Base-by-base conservation (phyloP, 2,329 filamentous ascomycete genomes). In the Aspergillus pseudotamarii region DNA sequence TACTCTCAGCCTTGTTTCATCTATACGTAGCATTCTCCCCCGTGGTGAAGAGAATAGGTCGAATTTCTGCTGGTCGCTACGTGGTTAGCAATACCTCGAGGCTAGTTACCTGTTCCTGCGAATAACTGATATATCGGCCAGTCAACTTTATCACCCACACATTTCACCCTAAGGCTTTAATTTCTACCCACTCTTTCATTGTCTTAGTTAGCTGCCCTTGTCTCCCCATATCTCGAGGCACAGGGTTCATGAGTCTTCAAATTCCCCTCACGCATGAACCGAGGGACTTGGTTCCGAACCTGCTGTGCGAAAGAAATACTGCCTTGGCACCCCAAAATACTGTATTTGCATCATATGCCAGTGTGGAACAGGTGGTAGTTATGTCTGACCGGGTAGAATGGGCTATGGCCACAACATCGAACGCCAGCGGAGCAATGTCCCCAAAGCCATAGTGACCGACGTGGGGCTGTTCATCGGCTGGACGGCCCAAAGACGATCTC, bases 381-480 rank as follows among this genome's bases (percentile, higher is more conserved):
- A 51, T 65, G 4, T 38, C 64, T 16, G 50, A 30, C 48, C 56
- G 19, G 58, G 53, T 71, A 46, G 71, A 76, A 48, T 79, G 77
- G 76, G 73, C 69, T 4, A 78, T 79, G 75, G 76, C 74, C 4
- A 79, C 76, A 8, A 74, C 74, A 11, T 78, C 76, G 19, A 70
- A 78, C 61, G 75, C 77, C 11, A 73, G 74, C 11, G 76, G 76
- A 4, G 71, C 67, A 28, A 78, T 78, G 72, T 76, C 45, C 76
- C 77, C 2, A 72, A 70, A 46, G 76, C 77, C 30, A 72, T 79
- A 57, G 75, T 77, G 23, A 73, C 72, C 19, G 76, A 78, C 71
- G 77, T 79, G 59, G 76, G 76, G n/a, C 70, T 77, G 53, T 79
- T 79, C 65, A 67, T 79, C 51, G 65, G 64, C 26, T 79, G 77